Conservation (phyloP, 2,329 filamentous ascomycete species). For the Exophiala bonariae region DNA sequence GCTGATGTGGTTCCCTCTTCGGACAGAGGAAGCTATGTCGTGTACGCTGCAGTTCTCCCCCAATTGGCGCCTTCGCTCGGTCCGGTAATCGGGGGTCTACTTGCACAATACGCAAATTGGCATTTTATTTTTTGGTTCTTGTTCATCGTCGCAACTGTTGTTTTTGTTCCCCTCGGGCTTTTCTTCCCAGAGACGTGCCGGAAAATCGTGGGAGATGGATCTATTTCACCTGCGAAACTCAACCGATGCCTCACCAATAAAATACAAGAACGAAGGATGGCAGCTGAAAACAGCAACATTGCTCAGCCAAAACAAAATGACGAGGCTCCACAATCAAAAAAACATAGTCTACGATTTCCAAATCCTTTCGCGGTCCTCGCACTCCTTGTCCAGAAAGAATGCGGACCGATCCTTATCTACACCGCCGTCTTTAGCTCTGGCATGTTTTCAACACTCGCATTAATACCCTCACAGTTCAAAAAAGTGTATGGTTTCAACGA, state of each 20-base stretch:
- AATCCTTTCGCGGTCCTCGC: constrained; percentile 21
- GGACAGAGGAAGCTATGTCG: constrained; percentile 45
- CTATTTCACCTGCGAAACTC: constrained; percentile 34
- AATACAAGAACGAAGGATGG: constrained; percentile 4
- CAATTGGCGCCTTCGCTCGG: constrained; percentile 48
- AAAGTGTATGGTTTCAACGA: constrained; percentile 47
- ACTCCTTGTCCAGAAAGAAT: constrained; percentile 35
- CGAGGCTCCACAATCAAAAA: not conserved
- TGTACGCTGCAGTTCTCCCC: constrained; percentile 31
- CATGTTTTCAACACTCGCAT: constrained; percentile 36
- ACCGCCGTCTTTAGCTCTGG: constrained; percentile 29
- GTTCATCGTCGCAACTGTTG: constrained; percentile 44
- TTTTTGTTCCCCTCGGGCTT: constrained; percentile 27
- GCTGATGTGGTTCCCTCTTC: constrained; percentile 41
- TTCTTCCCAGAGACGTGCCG: constrained; percentile 39
- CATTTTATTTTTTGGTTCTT: constrained; percentile 56
- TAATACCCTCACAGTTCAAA: constrained; percentile 46
- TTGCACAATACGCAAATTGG: constrained; percentile 52
- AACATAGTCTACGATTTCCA: too few relatives aligned
- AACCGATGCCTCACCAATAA: constrained; percentile 32
- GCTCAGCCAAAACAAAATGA: not conserved
- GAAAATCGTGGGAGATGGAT: constrained; percentile 40
- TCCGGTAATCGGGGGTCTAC: constrained; percentile 51
- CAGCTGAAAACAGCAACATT: not conserved
- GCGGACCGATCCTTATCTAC: constrained; percentile 31